A percentile compares a stretch with the other conserved stretches of the same genome.
phyloP scores from a whole-genome alignment of 2,329 filamentous ascomycete genomes.

The Sarocladiaceae sp. region DNA sequence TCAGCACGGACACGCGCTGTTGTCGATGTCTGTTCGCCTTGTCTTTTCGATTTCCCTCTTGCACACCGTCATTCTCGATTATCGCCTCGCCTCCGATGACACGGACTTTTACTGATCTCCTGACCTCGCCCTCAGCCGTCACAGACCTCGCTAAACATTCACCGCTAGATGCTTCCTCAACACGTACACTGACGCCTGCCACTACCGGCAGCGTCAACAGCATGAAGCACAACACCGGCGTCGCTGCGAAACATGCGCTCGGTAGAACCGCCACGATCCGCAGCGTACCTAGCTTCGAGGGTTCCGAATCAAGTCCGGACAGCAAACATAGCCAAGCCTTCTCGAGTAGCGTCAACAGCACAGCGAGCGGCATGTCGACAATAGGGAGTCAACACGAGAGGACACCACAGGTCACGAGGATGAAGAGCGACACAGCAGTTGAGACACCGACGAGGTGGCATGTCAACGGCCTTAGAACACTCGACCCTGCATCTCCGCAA shows the following conservation, averaged over 20 bases:
- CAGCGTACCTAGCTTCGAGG: slow-evolving; percentile 53
- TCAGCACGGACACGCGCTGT: slow-evolving; percentile 5
- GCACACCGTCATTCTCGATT: not conserved
- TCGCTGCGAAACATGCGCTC: slow-evolving; percentile 27
- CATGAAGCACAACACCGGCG: slow-evolving; percentile 28
- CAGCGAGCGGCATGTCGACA: slow-evolving; percentile 42
- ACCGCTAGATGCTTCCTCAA: slow-evolving; percentile 25
- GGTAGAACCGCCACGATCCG: slow-evolving; percentile 46
- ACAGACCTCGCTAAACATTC: slow-evolving; percentile 16
- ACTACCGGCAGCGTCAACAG: slow-evolving; percentile 35
- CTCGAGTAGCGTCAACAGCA: slow-evolving; percentile 54
- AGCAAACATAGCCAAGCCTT: slow-evolving; percentile 45
- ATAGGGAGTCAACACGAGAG: slow-evolving; percentile 29
- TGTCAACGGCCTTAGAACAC: slow-evolving; percentile 14
- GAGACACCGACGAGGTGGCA: slow-evolving; percentile 28
- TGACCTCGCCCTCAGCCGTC: slow-evolving; percentile 15
- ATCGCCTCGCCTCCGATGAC: not conserved
- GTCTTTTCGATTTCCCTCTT: not conserved
- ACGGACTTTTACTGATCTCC: slow-evolving; percentile 7
- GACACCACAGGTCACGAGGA: slow-evolving; percentile 28
- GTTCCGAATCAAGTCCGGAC: slow-evolving; percentile 40
- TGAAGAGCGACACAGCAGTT: slow-evolving; percentile 27
- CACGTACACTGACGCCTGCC: slow-evolving; percentile 31
- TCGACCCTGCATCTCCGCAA: slow-evolving; percentile 14
- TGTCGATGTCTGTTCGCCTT: not conserved